These are phyloP conservation scores for Alternaria brassicicola DNA, from an alignment of 2,329 filamentous ascomycete species.

Conservation along the genomic window DNA sequence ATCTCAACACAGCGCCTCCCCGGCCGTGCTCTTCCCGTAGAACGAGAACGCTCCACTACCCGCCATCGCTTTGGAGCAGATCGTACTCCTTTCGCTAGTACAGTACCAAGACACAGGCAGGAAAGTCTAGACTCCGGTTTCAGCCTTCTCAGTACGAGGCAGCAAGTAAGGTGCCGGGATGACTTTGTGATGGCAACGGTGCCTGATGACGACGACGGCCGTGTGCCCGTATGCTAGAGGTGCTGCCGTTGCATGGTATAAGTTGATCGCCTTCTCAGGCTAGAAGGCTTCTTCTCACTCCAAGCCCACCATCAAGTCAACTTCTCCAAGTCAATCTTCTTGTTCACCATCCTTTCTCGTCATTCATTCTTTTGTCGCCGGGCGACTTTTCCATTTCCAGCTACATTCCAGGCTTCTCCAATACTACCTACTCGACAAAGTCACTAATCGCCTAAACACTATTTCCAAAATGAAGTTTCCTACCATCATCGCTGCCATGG, in stretches of 20 bases:
- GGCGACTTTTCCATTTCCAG: conserved; percentile 33
- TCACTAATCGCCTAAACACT: conserved; percentile 6
- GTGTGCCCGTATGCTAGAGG: conserved; percentile 11
- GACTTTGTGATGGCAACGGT: not conserved
- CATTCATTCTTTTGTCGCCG: conserved; percentile 43
- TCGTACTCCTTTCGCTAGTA: conserved; percentile 9
- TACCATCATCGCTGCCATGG: conserved; percentile 40
- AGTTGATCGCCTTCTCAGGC: conserved; percentile 18
- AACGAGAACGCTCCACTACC: conserved; percentile 21
- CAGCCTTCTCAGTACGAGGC: conserved; percentile 22
- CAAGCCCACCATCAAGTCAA: conserved; percentile 15
- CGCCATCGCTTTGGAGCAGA: conserved; percentile 6
- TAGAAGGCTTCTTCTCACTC: conserved; percentile 17
- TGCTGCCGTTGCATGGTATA: conserved; percentile 28
- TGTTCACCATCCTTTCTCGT: conserved; percentile 20
- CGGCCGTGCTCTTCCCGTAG: conserved; percentile 14
- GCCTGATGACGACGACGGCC: conserved; percentile 4
- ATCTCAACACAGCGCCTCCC: conserved; percentile 21
- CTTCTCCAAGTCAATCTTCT: conserved; percentile 22
- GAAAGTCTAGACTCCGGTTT: conserved; percentile 40
- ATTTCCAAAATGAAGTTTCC: conserved; percentile 45
- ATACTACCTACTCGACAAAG: conserved; percentile 1
- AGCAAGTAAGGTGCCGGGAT: conserved; percentile 4
- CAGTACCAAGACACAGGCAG: not conserved
- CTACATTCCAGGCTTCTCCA: conserved; percentile 10